Evolutionary conservation across 2,329 filamentous ascomycete genomes (phyloP).

Genomic region (Diaporthe vaccinii): DNA sequence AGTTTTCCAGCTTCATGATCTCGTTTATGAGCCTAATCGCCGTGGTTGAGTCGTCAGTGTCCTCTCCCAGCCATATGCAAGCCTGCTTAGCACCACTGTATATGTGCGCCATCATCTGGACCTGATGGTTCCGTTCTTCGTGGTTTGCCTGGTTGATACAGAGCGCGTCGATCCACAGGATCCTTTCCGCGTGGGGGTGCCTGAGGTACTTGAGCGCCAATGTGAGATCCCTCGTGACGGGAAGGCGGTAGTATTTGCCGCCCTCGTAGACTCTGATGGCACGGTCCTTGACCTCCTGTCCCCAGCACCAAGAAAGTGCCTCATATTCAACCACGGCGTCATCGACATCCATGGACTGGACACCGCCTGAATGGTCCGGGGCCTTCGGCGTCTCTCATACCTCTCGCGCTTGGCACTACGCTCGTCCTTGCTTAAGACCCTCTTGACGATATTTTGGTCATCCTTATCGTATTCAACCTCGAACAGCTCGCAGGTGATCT

Average conservation of each 20-base stretch:
- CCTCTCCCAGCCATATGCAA: conserved; percentile 52
- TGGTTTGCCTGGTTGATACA: conserved; percentile 38
- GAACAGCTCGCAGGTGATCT: background rate
- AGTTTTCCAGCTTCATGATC: conserved; percentile 49
- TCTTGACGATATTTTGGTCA: background rate
- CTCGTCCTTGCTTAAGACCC: background rate
- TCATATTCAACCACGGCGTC: conserved; percentile 46
- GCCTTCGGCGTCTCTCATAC: background rate
- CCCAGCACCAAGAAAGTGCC: conserved; percentile 33
- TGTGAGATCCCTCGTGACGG: background rate
- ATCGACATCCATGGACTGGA: background rate
- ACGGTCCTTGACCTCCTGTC: background rate
- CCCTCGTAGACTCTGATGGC: background rate
- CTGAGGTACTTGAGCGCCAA: conserved; percentile 42
- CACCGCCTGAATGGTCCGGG: background rate
- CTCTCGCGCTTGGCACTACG: background rate
- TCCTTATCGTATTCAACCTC: conserved; percentile 7
- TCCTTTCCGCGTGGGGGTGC: conserved; percentile 18
- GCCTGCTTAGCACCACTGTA: conserved; percentile 50
- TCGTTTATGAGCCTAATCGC: conserved; percentile 52
- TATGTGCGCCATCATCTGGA: conserved; percentile 52
- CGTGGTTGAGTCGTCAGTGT: conserved; percentile 44
- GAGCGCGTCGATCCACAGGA: conserved; percentile 52
- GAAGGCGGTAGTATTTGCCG: background rate
- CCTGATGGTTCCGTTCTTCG: conserved; percentile 51